phyloP scores from a whole-genome alignment of 176 grass and related monocot species.

The Aegilops longissima region DNA sequence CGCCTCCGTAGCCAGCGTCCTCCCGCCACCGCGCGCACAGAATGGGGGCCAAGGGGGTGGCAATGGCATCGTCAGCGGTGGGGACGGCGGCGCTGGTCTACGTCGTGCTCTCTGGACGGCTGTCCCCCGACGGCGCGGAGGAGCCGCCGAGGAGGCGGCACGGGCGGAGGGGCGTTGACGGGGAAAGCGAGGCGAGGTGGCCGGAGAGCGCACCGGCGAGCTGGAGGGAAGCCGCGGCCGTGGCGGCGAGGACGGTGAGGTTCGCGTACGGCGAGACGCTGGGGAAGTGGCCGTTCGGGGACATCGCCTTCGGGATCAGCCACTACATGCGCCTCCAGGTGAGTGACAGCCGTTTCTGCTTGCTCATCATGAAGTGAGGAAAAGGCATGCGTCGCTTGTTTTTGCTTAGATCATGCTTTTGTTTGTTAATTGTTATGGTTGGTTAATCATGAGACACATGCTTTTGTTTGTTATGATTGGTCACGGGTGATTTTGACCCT shows the following conservation, averaged over 20 bases:
- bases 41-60: conserved; percentile 13
- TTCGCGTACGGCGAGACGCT: conserved; percentile 66
- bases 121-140: conserved; percentile 2
- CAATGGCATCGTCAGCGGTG: conserved; percentile 36
- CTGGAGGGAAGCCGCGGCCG: conserved; percentile 37
- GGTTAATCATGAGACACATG: background rate
- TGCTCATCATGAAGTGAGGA: background rate
- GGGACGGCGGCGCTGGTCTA: conserved; percentile 53
- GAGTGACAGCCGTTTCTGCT: background rate
- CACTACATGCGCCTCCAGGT: conserved; percentile 65
- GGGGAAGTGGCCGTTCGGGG: conserved; percentile 64
- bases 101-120: conserved; percentile 40
- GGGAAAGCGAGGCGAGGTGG: conserved; percentile 31
- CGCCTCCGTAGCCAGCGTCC: background rate
- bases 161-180: background rate
- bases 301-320: conserved; percentile 79
- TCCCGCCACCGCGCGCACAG: background rate
- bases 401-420: background rate
- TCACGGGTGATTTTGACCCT: background rate
- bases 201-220: conserved; percentile 53
- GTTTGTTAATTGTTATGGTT: too few species aligned
- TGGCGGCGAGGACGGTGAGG: conserved; percentile 42
- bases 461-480: background rate
- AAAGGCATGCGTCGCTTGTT: background rate
- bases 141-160: background rate